Percentiles rank a stretch among this genome's conserved stretches.
Conservation (phyloP, 2,329 filamentous ascomycete species). For the Raffaelea ambrosiae region DNA sequence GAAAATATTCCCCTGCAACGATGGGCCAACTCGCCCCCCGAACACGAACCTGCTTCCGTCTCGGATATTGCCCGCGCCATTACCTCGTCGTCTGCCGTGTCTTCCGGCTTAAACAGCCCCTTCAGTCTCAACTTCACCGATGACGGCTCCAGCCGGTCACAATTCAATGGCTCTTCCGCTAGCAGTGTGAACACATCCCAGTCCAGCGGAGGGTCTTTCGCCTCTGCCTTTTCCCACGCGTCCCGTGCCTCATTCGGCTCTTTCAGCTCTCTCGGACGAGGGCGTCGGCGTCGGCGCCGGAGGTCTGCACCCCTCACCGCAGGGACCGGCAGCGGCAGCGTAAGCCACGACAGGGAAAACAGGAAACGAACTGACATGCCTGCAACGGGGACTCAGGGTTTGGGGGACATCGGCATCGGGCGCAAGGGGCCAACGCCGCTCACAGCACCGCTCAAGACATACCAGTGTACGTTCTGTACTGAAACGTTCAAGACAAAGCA, state of each 20-base stretch:
- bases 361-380: neutral
- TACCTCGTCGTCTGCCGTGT: conserved; percentile 40
- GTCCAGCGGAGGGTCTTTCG: conserved; percentile 49
- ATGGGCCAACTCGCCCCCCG: conserved; percentile 51
- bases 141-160: conserved; percentile 49
- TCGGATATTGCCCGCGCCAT: conserved; percentile 51
- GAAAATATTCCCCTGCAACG: conserved; percentile 47
- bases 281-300: conserved; percentile 41
- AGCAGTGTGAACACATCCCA: conserved; percentile 54
- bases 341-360: neutral
- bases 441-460: conserved; percentile 42
- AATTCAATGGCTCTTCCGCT: conserved; percentile 50
- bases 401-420: conserved; percentile 20
- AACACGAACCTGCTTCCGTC: conserved; percentile 52
- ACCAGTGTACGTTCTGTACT: conserved; percentile 62
- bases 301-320: conserved; percentile 23
- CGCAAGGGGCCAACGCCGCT: conserved; percentile 18
- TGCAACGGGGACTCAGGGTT: conserved; percentile 6
- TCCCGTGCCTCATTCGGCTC: conserved; percentile 50
- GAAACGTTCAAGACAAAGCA: conserved; percentile 61
- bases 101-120: conserved; percentile 49
- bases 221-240: conserved; percentile 49
- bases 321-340: neutral
- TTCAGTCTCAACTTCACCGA: conserved; percentile 50
- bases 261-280: conserved; percentile 35